phyloP scores from a whole-genome alignment of 805 yeast genomes.

The Candida taoyuanica region DNA sequence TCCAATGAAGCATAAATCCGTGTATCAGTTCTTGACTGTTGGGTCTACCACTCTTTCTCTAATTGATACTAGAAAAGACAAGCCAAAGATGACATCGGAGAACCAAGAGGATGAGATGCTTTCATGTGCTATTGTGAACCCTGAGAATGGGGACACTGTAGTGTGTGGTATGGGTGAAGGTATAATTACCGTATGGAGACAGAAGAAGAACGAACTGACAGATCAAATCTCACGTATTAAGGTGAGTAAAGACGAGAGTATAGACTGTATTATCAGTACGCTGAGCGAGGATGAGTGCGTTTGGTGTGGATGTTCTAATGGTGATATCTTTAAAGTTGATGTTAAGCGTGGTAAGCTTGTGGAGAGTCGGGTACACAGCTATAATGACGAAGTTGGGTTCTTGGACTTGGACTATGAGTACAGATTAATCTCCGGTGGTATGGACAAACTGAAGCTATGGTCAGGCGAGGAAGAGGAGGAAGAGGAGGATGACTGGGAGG shows the following conservation, averaged over 20 bases:
- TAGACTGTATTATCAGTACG: conserved; percentile 55
- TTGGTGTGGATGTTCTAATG: conserved; percentile 81
- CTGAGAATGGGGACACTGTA: conserved; percentile 54
- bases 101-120: conserved; percentile 94
- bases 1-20: conserved; percentile 64
- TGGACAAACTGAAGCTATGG: conserved; percentile 77
- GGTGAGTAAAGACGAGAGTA: conserved; percentile 61
- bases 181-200: conserved; percentile 80
- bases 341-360: conserved; percentile 57
- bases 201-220: conserved; percentile 55
- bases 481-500: conserved; percentile 24
- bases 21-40: conserved; percentile 71
- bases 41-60: conserved; percentile 81
- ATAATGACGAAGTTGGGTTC: conserved; percentile 66
- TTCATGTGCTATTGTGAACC: conserved; percentile 64
- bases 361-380: conserved; percentile 63
- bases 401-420: conserved; percentile 80
- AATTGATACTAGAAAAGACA: conserved; percentile 64
- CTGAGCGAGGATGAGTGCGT: conserved; percentile 45
- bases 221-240: conserved; percentile 81
- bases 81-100: conserved; percentile 55
- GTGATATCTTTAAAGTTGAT: conserved; percentile 64
- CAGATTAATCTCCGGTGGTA: conserved; percentile 75
- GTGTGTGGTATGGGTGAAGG: conserved; percentile 93
- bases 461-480: conserved; percentile 30